Percentiles rank a stretch among this genome's conserved stretches.
Conservation (phyloP, 495 filamentous ascomycete genomes). For the Tuber microsphaerosporum region DNA sequence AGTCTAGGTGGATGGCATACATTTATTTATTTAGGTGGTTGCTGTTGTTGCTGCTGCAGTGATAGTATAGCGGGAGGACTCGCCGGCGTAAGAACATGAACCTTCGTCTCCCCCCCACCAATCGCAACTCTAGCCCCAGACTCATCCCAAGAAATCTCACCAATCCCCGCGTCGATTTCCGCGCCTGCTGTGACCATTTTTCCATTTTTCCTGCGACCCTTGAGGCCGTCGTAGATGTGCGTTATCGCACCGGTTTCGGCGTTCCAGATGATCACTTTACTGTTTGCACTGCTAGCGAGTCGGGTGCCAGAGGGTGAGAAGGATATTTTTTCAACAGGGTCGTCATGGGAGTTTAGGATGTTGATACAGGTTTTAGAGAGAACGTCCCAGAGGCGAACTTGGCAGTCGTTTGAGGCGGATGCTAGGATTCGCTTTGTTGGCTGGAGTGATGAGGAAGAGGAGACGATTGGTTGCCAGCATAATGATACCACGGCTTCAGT, state of each 20-base stretch:
- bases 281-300: constrained; percentile 36
- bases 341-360: constrained; percentile 25
- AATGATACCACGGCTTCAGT: constrained; percentile 25
- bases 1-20: constrained; percentile 14
- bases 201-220: constrained; percentile 33
- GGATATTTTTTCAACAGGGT: constrained; percentile 38
- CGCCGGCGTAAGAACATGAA: constrained; percentile 18
- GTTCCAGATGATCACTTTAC: constrained; percentile 33
- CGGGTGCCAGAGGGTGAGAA: constrained; percentile 38
- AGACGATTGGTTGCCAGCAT: constrained; percentile 31
- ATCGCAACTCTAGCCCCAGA: constrained; percentile 33
- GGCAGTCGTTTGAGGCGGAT: constrained; percentile 36
- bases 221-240: constrained; percentile 38
- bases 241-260: constrained; percentile 32
- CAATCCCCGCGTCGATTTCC: constrained; percentile 24
- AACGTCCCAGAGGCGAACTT: constrained; percentile 37
- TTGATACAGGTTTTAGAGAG: constrained; percentile 24
- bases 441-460: constrained; percentile 8
- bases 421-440: constrained; percentile 30
- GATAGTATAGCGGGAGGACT: background rate
- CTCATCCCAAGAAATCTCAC: constrained; percentile 38
- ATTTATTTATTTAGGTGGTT: background rate
- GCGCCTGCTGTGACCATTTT: constrained; percentile 3
- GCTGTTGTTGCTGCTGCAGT: background rate
- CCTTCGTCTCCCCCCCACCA: constrained; percentile 35